Base-by-base conservation (phyloP, 108 stramenopile genomes). In the Schizochytrium sp. region DNA sequence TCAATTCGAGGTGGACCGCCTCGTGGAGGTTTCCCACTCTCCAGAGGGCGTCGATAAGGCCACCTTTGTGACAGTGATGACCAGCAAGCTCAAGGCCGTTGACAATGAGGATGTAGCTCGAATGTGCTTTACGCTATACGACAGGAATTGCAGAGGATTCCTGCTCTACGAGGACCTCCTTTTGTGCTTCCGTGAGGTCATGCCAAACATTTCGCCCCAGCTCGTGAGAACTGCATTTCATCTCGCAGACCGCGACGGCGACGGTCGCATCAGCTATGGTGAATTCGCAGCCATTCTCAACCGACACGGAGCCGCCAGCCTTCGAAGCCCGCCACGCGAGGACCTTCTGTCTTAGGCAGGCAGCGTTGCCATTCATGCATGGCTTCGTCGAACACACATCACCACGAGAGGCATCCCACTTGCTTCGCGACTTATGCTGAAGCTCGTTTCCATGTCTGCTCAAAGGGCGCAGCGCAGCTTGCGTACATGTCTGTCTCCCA, bases 151-250 rank as follows among this genome's bases (percentile, higher is more conserved):
- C 2, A 47, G 76, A 17, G 76, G 76, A 0, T 83, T 83, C 28
- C 76, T 83, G 7, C 38, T 55, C n/a, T 83, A 55, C 15, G 76
- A 83, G 76, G 76, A 83, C 28, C 38, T 55, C 5, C 47, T 83
- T 38, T 38, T 10, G 76, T 55, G 50, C 50, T 83, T 83, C 28
- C 15, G 8, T 10, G 5, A 28, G 2, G 76, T 83, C 10, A n/a
- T 83, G 10, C 76, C 76, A 17, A 38, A n/a, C 0, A 40, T 83
- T 5, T 56, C 76, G 47, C 76, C 76, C 38, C 47, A 83, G 47
- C 50, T 83, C 15, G 47, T 83, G 15, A 10, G 13, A 28, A 53
- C 49, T 5, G 76, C 76, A n/a, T 83, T 83, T 42, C 28, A 12
- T 5, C 53, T 55, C 53, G 76, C 76, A 5, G 76, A 83, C 76